Evolutionary conservation across 768 basidiomycete species (phyloP), one percentile per base, ranked within the genome.

Genomic region (Pisolithus microcarpus): DNA sequence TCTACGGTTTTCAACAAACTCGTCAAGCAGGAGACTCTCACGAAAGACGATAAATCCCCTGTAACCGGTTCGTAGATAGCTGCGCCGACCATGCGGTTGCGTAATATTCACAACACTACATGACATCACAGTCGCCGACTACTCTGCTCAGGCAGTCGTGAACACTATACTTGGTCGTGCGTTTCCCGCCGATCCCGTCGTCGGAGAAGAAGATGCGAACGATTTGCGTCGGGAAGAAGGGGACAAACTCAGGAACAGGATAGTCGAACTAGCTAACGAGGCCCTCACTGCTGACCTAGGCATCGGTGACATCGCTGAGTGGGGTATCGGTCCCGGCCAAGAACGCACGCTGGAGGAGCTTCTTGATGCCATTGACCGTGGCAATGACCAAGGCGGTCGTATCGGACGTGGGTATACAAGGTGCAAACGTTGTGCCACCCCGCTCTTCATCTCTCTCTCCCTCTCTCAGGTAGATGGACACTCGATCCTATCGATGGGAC

Each of bases 401-500:
- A 68, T 67, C 16, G 93, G 92, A 58, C 76, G 91, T 87, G 59
- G 58, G 87, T 80, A 5, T 2, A 13, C 9, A 26, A 44, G 11
- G 43, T 30, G 43, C 24, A 3, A 26, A 36, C 24, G 26, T 58
- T 37, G 19, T 15, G 13, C 16, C 13, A 50, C 36, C 43, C 39
- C 46, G 10, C 19, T 21, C 26, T 15, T 18, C 15, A 24, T 50
- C 31, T 34, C 34, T 51, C 26, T 36, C 42, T 21, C 56, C 16
- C 28, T 24, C n/a, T 36, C 7, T 26, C 44, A 88, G 87, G 86
- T 24, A 84, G 87, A 75, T 91, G 89, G 89, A 87, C 86, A 1
- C 80, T 90, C 46, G 87, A 89, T 65, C 87, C 89, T 46, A 91
- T 96, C 52, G 92, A 95, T 66, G 93, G 93, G 7, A 96, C 92